Percentiles rank a stretch among this genome's conserved stretches.
phyloP scores from a whole-genome alignment of 306 rosid genomes.

The Dryas drummondii region DNA sequence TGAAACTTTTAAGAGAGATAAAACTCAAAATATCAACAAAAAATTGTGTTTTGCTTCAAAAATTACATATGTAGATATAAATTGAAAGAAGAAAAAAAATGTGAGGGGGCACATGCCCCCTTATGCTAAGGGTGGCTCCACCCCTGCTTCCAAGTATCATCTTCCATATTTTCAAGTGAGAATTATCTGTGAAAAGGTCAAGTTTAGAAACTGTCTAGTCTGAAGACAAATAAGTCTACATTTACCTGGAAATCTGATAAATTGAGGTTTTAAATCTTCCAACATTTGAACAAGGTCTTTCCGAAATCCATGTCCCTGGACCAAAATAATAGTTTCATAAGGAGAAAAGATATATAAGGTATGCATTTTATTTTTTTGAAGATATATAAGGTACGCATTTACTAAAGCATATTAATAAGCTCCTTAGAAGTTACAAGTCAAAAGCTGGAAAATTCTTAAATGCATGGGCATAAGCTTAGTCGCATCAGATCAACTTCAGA shows the following conservation, averaged over 20 bases:
- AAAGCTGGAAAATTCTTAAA: neutral
- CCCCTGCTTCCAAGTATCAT: neutral
- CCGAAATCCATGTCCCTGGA: constrained; percentile 87
- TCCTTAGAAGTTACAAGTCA: neutral
- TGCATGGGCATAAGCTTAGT: neutral
- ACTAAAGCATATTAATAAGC: neutral
- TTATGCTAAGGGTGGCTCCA: neutral
- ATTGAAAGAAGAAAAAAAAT: too few species aligned
- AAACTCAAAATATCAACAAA: too few species aligned
- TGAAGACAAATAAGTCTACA: constrained; percentile 3
- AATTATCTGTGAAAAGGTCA: neutral
- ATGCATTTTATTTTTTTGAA: neutral
- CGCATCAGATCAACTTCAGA: neutral
- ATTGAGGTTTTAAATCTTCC: constrained; percentile 59
- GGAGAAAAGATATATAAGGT: neutral
- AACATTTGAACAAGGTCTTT: constrained; percentile 64
- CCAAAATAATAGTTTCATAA: constrained; percentile 29
- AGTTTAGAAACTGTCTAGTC: neutral
- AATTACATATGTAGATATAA: too few species aligned
- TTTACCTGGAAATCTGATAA: constrained; percentile 90
- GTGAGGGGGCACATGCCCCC: too few species aligned
- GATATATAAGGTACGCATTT: neutral
- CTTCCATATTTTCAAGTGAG: neutral
- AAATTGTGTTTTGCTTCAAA: too few species aligned
- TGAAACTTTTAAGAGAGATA: too few species aligned